Percentiles rank a stretch among this genome's conserved stretches.
Evolutionary conservation across 345 rosid genomes (phyloP).

Genomic region (Eucalyptus erythrocorys): DNA sequence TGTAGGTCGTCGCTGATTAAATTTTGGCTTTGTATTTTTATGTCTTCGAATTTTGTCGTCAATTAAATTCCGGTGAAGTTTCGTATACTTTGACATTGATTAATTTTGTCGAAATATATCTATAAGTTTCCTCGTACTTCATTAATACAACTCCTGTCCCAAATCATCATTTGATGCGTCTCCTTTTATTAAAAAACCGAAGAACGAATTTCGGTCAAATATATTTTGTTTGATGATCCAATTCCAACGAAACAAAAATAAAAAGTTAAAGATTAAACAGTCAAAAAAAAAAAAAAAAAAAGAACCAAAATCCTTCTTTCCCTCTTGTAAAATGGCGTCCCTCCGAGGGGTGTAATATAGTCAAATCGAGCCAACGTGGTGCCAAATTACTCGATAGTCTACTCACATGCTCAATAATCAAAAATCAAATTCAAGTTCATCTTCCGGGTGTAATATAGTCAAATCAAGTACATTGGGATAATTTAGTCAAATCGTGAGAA

Average conservation of each 20-base stretch:
- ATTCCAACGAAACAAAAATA: neutral
- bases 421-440: neutral
- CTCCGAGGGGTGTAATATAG: neutral
- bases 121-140: neutral
- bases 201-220: neutral
- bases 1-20: no score
- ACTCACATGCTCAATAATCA: neutral
- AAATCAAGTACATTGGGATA: no score
- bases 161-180: neutral
- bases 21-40: no score
- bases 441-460: neutral
- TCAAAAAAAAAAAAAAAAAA: no score
- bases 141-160: neutral
- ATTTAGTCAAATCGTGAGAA: no score
- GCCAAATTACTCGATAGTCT: neutral
- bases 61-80: fast-evolving
- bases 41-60: neutral
- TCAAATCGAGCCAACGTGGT: neutral
- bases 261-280: neutral
- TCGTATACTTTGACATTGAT: neutral
- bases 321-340: neutral
- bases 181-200: no score
- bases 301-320: neutral
- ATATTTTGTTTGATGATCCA: neutral
- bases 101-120: no score